Evolutionary conservation across 768 basidiomycete species (phyloP).

Genomic region (Termitomyces sp.): DNA sequence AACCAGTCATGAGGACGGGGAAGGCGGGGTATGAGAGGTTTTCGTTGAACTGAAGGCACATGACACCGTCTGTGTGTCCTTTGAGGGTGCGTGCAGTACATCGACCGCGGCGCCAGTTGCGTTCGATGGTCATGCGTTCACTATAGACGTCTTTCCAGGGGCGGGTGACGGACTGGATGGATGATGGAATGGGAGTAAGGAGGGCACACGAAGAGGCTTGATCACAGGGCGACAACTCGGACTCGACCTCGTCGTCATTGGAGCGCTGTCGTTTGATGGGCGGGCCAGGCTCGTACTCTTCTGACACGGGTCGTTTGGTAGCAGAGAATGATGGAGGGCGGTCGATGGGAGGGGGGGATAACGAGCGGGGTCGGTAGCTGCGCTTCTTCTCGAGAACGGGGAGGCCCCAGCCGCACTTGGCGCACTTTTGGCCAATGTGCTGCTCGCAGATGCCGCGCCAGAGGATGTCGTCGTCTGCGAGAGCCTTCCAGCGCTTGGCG

Average conservation of each 20-base stretch:
- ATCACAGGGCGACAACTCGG: conserved; percentile 5
- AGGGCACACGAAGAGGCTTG: conserved; percentile 18
- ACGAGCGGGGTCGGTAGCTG: conserved; percentile 31
- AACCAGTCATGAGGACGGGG: conserved; percentile 95
- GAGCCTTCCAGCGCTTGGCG: conserved; percentile 71
- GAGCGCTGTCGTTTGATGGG: conserved; percentile 51
- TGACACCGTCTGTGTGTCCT: conserved; percentile 93
- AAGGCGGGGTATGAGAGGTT: conserved; percentile 77
- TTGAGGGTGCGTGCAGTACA: conserved; percentile 80
- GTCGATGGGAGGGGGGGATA: conserved; percentile 15
- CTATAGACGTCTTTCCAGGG: conserved; percentile 99
- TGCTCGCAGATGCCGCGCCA: conserved; percentile 98
- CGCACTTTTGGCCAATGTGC: conserved; percentile 95
- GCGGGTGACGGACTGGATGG: conserved; percentile 49
- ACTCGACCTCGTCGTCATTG: conserved; percentile 3
- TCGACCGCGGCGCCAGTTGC: conserved; percentile 95
- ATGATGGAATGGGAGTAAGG: conserved; percentile 24
- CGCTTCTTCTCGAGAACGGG: conserved; percentile 82
- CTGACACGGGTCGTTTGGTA: conserved; percentile 34
- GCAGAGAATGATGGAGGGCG: conserved; percentile 5
- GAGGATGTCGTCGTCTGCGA: conserved; percentile 93
- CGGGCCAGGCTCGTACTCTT: conserved; percentile 24
- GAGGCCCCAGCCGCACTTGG: conserved; percentile 96
- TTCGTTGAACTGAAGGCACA: conserved; percentile 95
- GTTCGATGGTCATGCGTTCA: conserved; percentile 92